Base-by-base conservation (phyloP, 2,329 filamentous ascomycete genomes). In the Didymella segeticola region DNA sequence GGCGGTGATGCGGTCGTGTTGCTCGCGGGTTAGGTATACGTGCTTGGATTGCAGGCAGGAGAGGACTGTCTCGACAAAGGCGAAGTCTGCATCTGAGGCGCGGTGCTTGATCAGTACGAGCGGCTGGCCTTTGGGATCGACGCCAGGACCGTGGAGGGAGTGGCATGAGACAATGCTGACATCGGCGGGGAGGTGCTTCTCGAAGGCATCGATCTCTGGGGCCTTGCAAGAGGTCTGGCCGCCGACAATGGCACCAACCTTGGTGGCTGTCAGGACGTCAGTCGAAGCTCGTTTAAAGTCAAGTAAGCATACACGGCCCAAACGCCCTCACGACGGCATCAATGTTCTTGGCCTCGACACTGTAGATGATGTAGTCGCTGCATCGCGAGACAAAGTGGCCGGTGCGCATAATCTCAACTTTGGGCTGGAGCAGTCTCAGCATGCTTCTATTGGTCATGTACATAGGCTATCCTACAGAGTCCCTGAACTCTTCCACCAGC, bases 361-460 rank as follows among this genome's bases (percentile, higher is more conserved):
- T 96, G 83, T 99, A 99, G 74, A 99, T 92, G 79, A 97, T 96
- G 77, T 93, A 98, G 83, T 98, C 93, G 87, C 93, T 97, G 77
- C 88, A 87, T 78, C 95, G 88, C 67, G 95, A 97, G 68, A 99
- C 95, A 75, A 93, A 84, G 79, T 98, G 93, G 68, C 96, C 96
- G 84, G 96, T 96, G 75, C 86, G 88, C 74, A 93, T 87, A 69
- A 99, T 95, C 77, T 90, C 87, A 81, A 99, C 80, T 67, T 79
- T 82, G 57, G 84, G 88, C 93, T 93, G 86, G 79, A 73, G 64
- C 71, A 67, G 64, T 67, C 77, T 81, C 77, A 80, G 77, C 70
- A 70, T 70, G 64, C 61, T 53, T 67, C 62, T 67, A 68, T 72
- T 67, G 48, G 55, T 68, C 74, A 72, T 76, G 68, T 75, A 77